Conservation (phyloP, 805 yeast species). For the Candida methanosorbosa region DNA sequence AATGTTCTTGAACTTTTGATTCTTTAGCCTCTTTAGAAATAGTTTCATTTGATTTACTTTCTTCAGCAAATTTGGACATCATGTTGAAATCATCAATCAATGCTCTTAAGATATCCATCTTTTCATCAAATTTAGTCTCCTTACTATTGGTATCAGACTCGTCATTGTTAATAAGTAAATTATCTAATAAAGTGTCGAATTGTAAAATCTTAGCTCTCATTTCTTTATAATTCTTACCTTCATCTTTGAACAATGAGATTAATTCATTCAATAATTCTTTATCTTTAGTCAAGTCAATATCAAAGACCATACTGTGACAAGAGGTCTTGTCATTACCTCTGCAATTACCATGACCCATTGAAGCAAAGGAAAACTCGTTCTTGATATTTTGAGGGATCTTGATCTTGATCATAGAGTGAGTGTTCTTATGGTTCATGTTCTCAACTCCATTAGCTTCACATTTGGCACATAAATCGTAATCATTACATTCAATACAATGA, state of each 20-base stretch:
- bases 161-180: too few species aligned
- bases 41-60: neutral
- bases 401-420: slow-evolving; percentile 21
- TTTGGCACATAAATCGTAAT: slow-evolving; percentile 43
- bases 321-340: too few species aligned
- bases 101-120: neutral
- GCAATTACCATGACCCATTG: too few species aligned
- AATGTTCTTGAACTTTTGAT: neutral
- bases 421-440: slow-evolving; percentile 7
- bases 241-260: too few species aligned
- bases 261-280: too few species aligned
- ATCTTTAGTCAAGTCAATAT: too few species aligned
- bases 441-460: slow-evolving; percentile 24
- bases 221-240: too few species aligned
- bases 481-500: slow-evolving; percentile 41
- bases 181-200: too few species aligned
- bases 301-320: too few species aligned
- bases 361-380: too few species aligned
- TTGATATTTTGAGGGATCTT: slow-evolving; percentile 4
- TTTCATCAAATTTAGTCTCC: neutral
- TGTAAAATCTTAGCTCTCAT: too few species aligned
- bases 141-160: too few species aligned
- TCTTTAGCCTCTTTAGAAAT: slow-evolving; percentile 5
- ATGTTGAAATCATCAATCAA: neutral
- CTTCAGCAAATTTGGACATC: neutral